Conservation (phyloP, 306 rosid species). For the Malus asiatica region DNA sequence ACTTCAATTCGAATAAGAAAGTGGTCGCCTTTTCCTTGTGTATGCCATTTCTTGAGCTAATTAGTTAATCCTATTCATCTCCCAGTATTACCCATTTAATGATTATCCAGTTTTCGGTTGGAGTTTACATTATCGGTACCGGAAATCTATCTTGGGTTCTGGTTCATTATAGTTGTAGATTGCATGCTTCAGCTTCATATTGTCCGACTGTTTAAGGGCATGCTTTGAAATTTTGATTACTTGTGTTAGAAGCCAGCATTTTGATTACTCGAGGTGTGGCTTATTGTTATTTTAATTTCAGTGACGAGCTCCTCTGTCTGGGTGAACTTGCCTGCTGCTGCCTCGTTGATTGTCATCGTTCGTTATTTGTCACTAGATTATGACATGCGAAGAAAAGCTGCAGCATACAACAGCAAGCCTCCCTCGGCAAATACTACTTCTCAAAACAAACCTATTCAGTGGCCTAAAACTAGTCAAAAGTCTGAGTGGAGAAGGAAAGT, state of each 20-base stretch:
- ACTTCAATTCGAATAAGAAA: background rate
- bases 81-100: background rate
- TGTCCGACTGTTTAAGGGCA: background rate
- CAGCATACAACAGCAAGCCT: conserved; percentile 60
- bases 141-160: background rate
- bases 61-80: too few relatives aligned
- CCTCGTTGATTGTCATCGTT: conserved; percentile 56
- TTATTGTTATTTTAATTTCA: conserved; percentile 40
- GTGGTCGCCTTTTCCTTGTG: background rate
- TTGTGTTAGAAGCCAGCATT: conserved; percentile 1
- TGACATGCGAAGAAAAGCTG: conserved; percentile 85
- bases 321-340: conserved; percentile 96
- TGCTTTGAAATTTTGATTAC: background rate
- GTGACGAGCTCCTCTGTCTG: conserved; percentile 98
- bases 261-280: conserved; percentile 17
- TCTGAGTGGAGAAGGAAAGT: conserved; percentile 86
- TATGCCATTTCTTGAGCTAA: background rate
- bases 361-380: conserved; percentile 82
- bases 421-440: conserved; percentile 34
- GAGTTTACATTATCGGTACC: background rate
- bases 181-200: background rate
- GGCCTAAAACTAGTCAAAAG: conserved; percentile 44
- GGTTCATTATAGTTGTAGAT: background rate
- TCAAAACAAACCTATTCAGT: conserved; percentile 46
- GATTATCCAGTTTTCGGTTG: background rate